Base-by-base conservation (phyloP, 306 rosid genomes). In the Mimosa pudica region DNA sequence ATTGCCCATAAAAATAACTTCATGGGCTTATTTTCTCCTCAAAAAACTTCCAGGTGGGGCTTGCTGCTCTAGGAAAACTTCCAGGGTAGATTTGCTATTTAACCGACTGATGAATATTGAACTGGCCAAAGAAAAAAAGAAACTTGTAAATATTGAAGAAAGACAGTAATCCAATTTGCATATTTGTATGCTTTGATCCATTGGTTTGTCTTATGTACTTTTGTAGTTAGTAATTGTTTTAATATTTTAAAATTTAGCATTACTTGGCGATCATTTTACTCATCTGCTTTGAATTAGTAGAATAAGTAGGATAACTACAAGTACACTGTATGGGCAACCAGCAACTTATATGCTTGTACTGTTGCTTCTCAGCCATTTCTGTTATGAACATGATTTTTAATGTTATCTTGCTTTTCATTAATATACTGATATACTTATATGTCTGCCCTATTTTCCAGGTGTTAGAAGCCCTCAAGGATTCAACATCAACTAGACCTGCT, bases 401-500 rank as follows among this genome's bases (percentile, higher is more conserved):
- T 20, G 64, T 9, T 20, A 58, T 33, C 35, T 58, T 58, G 6
- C 8, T 80, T 64, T 81, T 33, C 72, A 76, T 48, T 33, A 52
- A 79, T 33, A 77, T 76, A 82, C 82, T 78, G 67, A 70, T 80
- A 77, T 76, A 82, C 82, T 78, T 63, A 70, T 80, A 47, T 78
- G 55, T 77, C 74, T 77, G 49, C 73, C 70, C 35, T 79, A 32
- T 70, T 78, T 62, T 80, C 75, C 79, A 96, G 99, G 98, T 96
- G 38, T 77, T 96, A 77, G 99, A 93, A 79, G 97, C 99, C 75
- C 90, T 96, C 63, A 96, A 89, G 87, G 89, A 73, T 81, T 93
- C 99, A 77, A 96, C 99, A n/a, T 92, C 99, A 62, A 93, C 97
- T 12, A 96, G 97, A 79, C 97, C 99, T 12, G 99, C 99, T 76